Percentiles rank a stretch among this genome's conserved stretches.
These are phyloP conservation scores for Cyclocybe aegerita DNA, from an alignment of 768 basidiomycete genomes.

Conservation along the genomic window DNA sequence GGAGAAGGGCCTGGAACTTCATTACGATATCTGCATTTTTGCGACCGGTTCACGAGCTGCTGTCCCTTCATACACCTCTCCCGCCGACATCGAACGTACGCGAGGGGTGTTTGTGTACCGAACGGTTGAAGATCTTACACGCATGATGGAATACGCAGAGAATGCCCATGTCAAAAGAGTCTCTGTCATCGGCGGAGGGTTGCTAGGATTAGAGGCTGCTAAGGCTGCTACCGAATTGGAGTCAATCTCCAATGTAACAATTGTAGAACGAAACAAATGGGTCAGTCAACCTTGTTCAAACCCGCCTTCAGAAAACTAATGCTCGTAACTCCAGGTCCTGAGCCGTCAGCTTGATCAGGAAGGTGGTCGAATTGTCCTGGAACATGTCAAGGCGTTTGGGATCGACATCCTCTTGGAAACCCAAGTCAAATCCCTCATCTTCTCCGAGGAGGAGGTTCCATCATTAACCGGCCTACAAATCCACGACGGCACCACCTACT, in stretches of 20 bases:
- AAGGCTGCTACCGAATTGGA: slow-evolving; percentile 67
- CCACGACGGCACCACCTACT: slow-evolving; percentile 42
- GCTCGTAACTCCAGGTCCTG: slow-evolving; percentile 5
- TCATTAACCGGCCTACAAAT: slow-evolving; percentile 49
- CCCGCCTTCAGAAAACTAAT: neutral
- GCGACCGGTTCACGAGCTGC: slow-evolving; percentile 70
- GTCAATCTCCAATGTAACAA: slow-evolving; percentile 19
- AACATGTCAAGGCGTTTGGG: slow-evolving; percentile 40
- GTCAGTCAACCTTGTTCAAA: slow-evolving; percentile 6
- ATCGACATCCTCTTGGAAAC: slow-evolving; percentile 52
- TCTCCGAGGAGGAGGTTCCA: slow-evolving; percentile 20
- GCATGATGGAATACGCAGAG: slow-evolving; percentile 59
- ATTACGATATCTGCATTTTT: slow-evolving; percentile 63
- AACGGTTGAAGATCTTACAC: slow-evolving; percentile 66
- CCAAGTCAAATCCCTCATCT: slow-evolving; percentile 27
- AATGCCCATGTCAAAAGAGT: slow-evolving; percentile 43
- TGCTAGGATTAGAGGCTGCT: slow-evolving; percentile 74
- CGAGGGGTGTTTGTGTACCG: slow-evolving; percentile 73
- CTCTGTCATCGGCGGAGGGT: slow-evolving; percentile 65
- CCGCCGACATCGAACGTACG: slow-evolving; percentile 33
- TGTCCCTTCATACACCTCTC: slow-evolving; percentile 56
- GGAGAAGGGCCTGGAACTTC: slow-evolving; percentile 5
- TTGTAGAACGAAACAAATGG: slow-evolving; percentile 15
- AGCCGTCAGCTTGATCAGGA: slow-evolving; percentile 28
- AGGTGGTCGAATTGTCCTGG: slow-evolving; percentile 20